phyloP scores from a whole-genome alignment of 2,329 filamentous ascomycete species.

The Dendrostoma leiphaemia region DNA sequence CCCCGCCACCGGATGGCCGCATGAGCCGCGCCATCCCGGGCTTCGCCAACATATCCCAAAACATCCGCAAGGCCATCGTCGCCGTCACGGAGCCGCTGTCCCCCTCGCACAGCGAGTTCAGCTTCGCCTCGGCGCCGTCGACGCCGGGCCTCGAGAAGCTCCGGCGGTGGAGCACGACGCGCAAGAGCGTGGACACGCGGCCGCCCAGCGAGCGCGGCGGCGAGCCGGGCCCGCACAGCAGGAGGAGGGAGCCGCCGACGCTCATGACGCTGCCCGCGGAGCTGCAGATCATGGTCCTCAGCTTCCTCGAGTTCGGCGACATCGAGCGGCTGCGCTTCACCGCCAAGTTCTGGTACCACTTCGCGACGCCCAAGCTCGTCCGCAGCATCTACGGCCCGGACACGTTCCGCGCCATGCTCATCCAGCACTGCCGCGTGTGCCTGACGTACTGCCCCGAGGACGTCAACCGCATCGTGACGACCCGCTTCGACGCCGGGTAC shows the following conservation, averaged over 20 bases:
- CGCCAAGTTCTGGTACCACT: constrained; percentile 34
- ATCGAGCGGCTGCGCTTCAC: constrained; percentile 41
- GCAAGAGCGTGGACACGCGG: neutral
- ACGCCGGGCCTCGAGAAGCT: constrained; percentile 5
- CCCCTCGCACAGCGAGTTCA: constrained; percentile 7
- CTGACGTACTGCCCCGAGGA: constrained; percentile 29
- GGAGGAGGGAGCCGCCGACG: constrained; percentile 9
- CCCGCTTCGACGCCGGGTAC: constrained; percentile 28
- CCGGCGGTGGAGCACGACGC: constrained; percentile 7
- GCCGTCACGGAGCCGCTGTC: constrained; percentile 13
- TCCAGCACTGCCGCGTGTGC: constrained; percentile 39
- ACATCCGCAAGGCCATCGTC: constrained; percentile 4
- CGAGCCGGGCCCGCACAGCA: no score
- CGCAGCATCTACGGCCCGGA: constrained; percentile 34
- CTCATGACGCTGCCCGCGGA: constrained; percentile 40
- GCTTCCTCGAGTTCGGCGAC: constrained; percentile 40
- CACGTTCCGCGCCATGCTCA: constrained; percentile 20
- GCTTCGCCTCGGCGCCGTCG: neutral
- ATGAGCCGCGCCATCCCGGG: neutral
- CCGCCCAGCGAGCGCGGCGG: neutral
- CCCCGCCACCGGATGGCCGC: neutral
- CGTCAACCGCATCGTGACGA: constrained; percentile 31
- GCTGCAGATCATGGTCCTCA: constrained; percentile 40
- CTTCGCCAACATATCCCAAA: neutral
- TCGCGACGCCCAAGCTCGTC: constrained; percentile 34